Evolutionary conservation across 2,329 filamentous ascomycete genomes (phyloP).

Genomic region (Xylariaceae sp.): DNA sequence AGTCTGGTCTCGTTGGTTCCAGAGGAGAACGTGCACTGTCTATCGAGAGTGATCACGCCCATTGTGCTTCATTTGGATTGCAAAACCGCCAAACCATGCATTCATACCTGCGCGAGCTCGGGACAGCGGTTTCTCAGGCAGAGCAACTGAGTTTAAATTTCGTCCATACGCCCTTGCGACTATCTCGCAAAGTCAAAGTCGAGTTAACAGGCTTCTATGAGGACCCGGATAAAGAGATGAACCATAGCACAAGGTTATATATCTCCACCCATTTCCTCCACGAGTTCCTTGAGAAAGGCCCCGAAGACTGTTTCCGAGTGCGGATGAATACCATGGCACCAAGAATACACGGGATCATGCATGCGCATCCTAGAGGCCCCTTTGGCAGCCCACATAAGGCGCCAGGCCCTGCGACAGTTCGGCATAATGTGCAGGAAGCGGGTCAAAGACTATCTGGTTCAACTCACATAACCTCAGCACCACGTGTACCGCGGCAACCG

Average conservation of each 20-base stretch:
- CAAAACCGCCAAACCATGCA: conserved; percentile 47
- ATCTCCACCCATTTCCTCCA: conserved; percentile 47
- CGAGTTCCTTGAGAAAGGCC: conserved; percentile 54
- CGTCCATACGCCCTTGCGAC: conserved; percentile 43
- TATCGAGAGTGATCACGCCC: conserved; percentile 51
- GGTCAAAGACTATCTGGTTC: conserved; percentile 29
- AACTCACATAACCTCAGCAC: conserved; percentile 14
- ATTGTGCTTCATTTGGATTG: conserved; percentile 51
- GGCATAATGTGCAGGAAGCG: conserved; percentile 29
- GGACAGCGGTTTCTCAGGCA: conserved; percentile 37
- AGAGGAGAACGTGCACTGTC: conserved; percentile 50
- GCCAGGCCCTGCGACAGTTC: conserved; percentile 25
- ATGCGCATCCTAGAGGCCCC: conserved; percentile 11
- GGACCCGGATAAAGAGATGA: conserved; percentile 40
- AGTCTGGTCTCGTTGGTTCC: conserved; percentile 49
- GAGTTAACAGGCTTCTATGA: conserved; percentile 60
- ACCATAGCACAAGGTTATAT: conserved; percentile 46
- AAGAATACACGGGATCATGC: conserved; percentile 18
- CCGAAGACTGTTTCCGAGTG: conserved; percentile 51
- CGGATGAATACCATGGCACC: conserved; percentile 40
- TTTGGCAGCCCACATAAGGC: conserved; percentile 10
- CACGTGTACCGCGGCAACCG: conserved; percentile 6
- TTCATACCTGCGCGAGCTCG: conserved; percentile 37
- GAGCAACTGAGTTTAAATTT: conserved; percentile 34
- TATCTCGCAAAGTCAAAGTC: conserved; percentile 52